A percentile compares a stretch with the other conserved stretches of the same genome.
Evolutionary conservation across 106 monocot species (phyloP).

Genomic region (Apostasia ramifera): DNA sequence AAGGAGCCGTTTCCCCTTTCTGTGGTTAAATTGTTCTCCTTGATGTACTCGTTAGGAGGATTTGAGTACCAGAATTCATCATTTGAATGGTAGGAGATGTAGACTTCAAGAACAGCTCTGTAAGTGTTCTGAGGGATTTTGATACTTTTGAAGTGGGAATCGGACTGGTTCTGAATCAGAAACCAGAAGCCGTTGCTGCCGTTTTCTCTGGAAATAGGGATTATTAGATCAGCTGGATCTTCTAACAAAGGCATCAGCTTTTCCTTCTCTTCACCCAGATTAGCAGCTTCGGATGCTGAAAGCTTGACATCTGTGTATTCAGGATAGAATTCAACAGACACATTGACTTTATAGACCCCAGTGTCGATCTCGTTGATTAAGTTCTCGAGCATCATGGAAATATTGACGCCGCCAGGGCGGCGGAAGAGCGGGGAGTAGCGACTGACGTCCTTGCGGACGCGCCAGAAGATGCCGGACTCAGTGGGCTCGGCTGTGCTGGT

Average conservation of each 20-base stretch:
- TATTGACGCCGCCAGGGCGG: constrained; percentile 10
- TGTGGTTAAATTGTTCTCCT: constrained; percentile 58
- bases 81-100: constrained; percentile 45
- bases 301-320: neutral
- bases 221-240: constrained; percentile 49
- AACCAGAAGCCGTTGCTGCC: constrained; percentile 58
- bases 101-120: constrained; percentile 64
- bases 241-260: constrained; percentile 4
- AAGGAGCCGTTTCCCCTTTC: constrained; percentile 53
- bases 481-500: constrained; percentile 80
- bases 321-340: constrained; percentile 49
- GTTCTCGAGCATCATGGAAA: constrained; percentile 78
- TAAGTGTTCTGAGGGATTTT: constrained; percentile 49
- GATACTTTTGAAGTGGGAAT: constrained; percentile 15
- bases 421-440: constrained; percentile 42
- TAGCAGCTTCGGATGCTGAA: neutral
- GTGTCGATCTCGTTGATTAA: constrained; percentile 48
- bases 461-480: constrained; percentile 56
- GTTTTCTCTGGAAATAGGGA: constrained; percentile 44
- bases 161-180: constrained; percentile 36
- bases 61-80: constrained; percentile 92
- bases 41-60: constrained; percentile 52
- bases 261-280: neutral
- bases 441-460: constrained; percentile 68
- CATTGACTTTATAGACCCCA: constrained; percentile 52